Base-by-base conservation (phyloP, 441 rosid genomes). In the Daphne laureola region DNA sequence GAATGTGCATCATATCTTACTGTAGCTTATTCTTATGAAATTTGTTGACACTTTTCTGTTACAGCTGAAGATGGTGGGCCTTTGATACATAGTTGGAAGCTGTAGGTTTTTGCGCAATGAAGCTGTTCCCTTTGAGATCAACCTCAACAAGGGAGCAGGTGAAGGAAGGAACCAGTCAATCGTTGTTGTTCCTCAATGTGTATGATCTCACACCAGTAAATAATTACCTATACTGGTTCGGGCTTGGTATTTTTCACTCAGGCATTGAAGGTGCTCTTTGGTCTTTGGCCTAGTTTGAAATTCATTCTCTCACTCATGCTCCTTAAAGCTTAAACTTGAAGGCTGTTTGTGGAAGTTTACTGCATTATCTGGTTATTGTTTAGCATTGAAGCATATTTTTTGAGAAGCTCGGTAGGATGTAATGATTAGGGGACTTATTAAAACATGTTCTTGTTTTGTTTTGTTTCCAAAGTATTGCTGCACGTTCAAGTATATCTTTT, bases 161-260 rank as follows among this genome's bases (percentile, higher is more conserved):
- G 42, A 58, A 47, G 49, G 85, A 73, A 55, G 80, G 70, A 21
- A 48, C 67, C 35, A 54, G 36, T 56, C 59, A 68, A 12, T 50
- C 79, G 4, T 67, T 72, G 53, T 69, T 93, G 74, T 85, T 75
- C 73, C 95, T 93, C 49, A 93, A 86, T 66, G 90, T 93, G 16
- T 93, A 93, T 73, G 99, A 93, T 75, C 91, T 93, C 38, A 83
- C 96, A 6, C 89, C 95, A 53, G 73, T 87, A 17, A 93, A 93
- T 74, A 78, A 90, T 80, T 87, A 93, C 61, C 81, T 87, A 59
- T 93, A 83, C 70, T 83, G 91, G 90, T 68, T 90, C 7, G 99
- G 99, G 38, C 87, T 93, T 4, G 99, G 97, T 49, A 78, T 93
- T 62, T 93, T 87, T 63, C 99, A 93, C 67, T 90, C 96, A 0